Percentiles rank a stretch among this genome's conserved stretches.
Conservation (phyloP, 306 rosid genomes). For the Pachyrhizus erosus region DNA sequence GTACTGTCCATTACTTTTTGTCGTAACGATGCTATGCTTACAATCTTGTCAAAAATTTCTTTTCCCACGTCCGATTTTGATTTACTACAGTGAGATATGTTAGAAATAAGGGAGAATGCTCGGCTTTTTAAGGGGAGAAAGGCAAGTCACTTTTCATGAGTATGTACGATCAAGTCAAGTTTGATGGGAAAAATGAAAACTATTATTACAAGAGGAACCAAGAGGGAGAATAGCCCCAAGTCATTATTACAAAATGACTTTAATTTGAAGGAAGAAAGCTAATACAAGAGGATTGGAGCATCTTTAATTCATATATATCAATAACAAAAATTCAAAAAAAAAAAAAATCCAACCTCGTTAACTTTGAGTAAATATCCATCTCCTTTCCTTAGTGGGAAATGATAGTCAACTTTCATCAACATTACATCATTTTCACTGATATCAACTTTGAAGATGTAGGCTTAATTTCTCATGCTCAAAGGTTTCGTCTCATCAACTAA, state of each 20-base stretch:
- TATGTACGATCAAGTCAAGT: slow-evolving; percentile 7
- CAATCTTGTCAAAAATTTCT: slow-evolving; percentile 21
- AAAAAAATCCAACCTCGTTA: neutral
- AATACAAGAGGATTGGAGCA: neutral
- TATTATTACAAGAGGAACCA: neutral
- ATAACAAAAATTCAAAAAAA: neutral
- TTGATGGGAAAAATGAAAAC: slow-evolving; percentile 4
- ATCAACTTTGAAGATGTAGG: neutral
- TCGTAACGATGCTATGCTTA: slow-evolving; percentile 18
- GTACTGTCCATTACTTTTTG: slow-evolving; percentile 5
- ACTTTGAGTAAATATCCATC: slow-evolving; percentile 8
- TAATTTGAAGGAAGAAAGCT: slow-evolving; percentile 39
- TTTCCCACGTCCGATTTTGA: slow-evolving; percentile 26
- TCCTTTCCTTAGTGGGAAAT: slow-evolving; percentile 35
- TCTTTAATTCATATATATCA: slow-evolving; percentile 11
- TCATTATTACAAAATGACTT: slow-evolving; percentile 34
- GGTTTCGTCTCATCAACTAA: neutral
- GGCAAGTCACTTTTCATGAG: slow-evolving; percentile 27
- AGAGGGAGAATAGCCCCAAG: neutral
- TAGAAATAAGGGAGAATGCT: slow-evolving; percentile 29
- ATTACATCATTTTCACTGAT: slow-evolving; percentile 43
- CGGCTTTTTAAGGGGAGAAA: neutral
- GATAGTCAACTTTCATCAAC: slow-evolving; percentile 39
- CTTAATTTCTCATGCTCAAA: slow-evolving; percentile 9
- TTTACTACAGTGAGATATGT: slow-evolving; percentile 37